A percentile compares a stretch with the other conserved stretches of the same genome.
These are phyloP conservation scores for Ogataea hybrid DNA, from an alignment of 1,139 yeast species.

Conservation along the genomic window DNA sequence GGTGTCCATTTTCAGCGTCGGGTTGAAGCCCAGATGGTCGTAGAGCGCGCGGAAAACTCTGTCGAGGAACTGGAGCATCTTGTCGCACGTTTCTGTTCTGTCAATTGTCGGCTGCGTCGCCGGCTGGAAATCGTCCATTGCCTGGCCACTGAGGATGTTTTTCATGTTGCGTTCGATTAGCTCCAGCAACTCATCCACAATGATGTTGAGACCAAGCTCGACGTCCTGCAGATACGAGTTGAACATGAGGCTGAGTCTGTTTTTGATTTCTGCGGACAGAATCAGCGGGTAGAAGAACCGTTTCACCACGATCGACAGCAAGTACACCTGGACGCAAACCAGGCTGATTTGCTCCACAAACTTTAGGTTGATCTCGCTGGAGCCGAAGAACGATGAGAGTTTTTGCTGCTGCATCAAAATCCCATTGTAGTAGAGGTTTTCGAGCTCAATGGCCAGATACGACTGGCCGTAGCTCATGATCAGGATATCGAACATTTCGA, in stretches of 20 bases:
- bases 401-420: conserved; percentile 27
- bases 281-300: conserved; percentile 62
- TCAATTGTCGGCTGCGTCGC: conserved; percentile 47
- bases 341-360: conserved; percentile 52
- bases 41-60: conserved; percentile 15
- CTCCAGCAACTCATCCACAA: conserved; percentile 58
- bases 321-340: conserved; percentile 62
- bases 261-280: conserved; percentile 38
- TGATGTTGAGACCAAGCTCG: conserved; percentile 66
- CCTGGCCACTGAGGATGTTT: conserved; percentile 55
- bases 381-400: conserved; percentile 25
- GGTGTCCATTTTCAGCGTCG: conserved; percentile 22
- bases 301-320: conserved; percentile 72
- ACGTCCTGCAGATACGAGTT: conserved; percentile 67
- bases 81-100: conserved; percentile 69
- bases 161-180: conserved; percentile 48
- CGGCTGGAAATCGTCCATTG: conserved; percentile 57
- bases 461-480: conserved; percentile 70
- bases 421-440: conserved; percentile 54
- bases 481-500: conserved; percentile 65
- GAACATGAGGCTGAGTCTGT: conserved; percentile 58
- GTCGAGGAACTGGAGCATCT: conserved; percentile 48
- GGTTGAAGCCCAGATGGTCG: conserved; percentile 20
- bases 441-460: conserved; percentile 74
- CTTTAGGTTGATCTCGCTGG: conserved; percentile 37